phyloP scores from a whole-genome alignment of 305 asterid genomes.

The Solanum hybrid region DNA sequence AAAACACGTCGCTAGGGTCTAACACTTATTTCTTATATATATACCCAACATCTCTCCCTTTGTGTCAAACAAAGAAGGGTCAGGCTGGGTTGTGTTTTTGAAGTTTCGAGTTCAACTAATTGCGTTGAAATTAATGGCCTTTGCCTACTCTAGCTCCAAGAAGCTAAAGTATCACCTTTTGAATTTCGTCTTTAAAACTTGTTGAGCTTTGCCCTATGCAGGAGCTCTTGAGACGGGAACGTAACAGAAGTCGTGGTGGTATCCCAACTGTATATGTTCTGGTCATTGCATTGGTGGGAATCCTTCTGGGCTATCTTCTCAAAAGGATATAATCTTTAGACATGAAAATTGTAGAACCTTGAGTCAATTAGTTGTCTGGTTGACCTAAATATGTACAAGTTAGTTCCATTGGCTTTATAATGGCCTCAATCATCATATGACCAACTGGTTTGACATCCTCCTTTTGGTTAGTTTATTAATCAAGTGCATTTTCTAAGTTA shows the following conservation, averaged over 20 bases:
- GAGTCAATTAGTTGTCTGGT: slow-evolving; percentile 34
- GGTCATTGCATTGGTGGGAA: slow-evolving; percentile 50
- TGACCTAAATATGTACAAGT: slow-evolving; percentile 24
- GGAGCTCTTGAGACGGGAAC: slow-evolving; percentile 47
- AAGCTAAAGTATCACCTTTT: neutral
- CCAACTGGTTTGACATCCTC: neutral
- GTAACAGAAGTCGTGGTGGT: slow-evolving; percentile 37
- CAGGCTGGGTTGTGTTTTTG: neutral
- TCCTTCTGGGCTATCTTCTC: slow-evolving; percentile 53
- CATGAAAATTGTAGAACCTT: slow-evolving; percentile 27
- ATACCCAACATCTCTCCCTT: neutral
- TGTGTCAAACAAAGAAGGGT: neutral
- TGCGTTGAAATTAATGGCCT: neutral
- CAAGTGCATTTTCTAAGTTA: neutral
- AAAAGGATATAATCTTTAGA: slow-evolving; percentile 31
- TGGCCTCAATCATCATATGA: slow-evolving; percentile 2
- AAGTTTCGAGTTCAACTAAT: neutral
- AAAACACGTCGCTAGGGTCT: neutral
- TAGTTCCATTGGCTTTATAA: slow-evolving; percentile 33
- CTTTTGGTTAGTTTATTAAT: neutral
- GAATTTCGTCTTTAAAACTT: neutral
- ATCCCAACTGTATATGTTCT: slow-evolving; percentile 47
- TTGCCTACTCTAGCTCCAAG: neutral
- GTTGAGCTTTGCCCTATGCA: slow-evolving; percentile 13
- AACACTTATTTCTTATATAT: neutral